phyloP scores from a whole-genome alignment of 345 rosid genomes.

The Durio zibethinus region DNA sequence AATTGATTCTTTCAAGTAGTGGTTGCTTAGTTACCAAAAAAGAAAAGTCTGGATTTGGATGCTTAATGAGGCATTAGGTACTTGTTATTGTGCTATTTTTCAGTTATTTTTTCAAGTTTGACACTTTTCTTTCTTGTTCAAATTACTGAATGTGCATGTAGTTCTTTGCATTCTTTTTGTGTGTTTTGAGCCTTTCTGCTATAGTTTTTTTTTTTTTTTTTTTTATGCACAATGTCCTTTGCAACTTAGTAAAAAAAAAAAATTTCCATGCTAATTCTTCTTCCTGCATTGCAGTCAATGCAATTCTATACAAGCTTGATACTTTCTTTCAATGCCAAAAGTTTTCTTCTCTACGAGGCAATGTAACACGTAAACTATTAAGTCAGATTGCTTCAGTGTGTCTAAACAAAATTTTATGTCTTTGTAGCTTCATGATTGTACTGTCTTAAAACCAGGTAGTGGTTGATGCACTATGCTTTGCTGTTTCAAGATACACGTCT shows the following conservation, averaged over 20 bases:
- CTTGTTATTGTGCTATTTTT: background rate
- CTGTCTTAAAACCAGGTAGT: background rate
- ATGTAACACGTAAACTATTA: background rate
- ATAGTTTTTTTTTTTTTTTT: background rate
- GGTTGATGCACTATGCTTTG: background rate
- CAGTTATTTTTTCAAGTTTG: background rate
- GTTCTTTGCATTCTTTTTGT: background rate
- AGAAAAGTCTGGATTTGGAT: background rate
- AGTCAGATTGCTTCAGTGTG: background rate
- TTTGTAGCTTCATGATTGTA: background rate
- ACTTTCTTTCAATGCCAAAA: background rate
- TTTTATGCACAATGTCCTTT: background rate
- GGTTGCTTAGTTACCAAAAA: background rate
- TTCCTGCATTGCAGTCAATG: background rate
- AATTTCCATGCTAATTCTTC: background rate
- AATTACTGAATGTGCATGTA: background rate
- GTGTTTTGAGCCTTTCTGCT: background rate
- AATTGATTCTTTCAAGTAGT: background rate
- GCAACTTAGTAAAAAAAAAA: background rate
- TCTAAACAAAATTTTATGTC: background rate
- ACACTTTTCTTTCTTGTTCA: background rate
- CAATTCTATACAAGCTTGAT: background rate
- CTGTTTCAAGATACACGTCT: background rate
- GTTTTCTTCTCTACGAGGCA: background rate
- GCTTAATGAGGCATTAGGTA: background rate